Conservation (phyloP, 768 basidiomycete species). For the Boletus pseudo-olivaceus region DNA sequence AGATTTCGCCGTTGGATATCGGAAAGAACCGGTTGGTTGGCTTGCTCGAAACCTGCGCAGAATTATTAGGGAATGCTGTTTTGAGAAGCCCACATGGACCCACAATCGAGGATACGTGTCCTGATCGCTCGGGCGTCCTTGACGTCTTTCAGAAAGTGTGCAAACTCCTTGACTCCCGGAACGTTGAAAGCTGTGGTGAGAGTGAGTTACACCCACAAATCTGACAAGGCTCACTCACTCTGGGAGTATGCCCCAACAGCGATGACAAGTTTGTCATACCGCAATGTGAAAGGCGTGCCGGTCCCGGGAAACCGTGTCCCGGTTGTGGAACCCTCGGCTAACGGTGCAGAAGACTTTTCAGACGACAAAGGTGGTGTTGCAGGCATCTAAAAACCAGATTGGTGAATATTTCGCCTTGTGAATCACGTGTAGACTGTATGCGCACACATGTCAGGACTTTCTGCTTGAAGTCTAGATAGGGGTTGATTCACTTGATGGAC, state of each 20-base stretch:
- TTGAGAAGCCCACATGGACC: slow-evolving; percentile 8
- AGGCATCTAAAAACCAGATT: slow-evolving; percentile 46
- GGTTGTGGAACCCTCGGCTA: slow-evolving; percentile 15
- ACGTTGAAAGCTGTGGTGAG: slow-evolving; percentile 53
- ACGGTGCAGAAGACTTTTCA: slow-evolving; percentile 18
- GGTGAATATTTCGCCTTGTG: background rate
- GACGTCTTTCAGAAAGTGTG: slow-evolving; percentile 79
- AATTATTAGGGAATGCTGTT: slow-evolving; percentile 1
- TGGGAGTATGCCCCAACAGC: slow-evolving; percentile 85
- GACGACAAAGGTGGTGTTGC: slow-evolving; percentile 48
- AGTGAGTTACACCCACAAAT: slow-evolving; percentile 1
- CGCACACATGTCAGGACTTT: slow-evolving; percentile 60
- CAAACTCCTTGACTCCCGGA: slow-evolving; percentile 77
- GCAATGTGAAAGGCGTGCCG: slow-evolving; percentile 49
- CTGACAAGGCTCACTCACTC: slow-evolving; percentile 43
- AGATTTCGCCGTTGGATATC: slow-evolving; percentile 72
- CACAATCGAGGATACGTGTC: slow-evolving; percentile 70
- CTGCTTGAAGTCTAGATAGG: slow-evolving; percentile 50
- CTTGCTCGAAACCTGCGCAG: slow-evolving; percentile 72
- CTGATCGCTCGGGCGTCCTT: slow-evolving; percentile 72
- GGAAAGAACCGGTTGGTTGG: slow-evolving; percentile 73
- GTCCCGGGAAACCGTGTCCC: slow-evolving; percentile 18
- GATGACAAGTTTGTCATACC: slow-evolving; percentile 80
- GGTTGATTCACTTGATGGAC: slow-evolving; percentile 4
- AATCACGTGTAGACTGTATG: slow-evolving; percentile 7